Conservation (phyloP, 169 alveolate species). For the Plasmodium sp. region DNA sequence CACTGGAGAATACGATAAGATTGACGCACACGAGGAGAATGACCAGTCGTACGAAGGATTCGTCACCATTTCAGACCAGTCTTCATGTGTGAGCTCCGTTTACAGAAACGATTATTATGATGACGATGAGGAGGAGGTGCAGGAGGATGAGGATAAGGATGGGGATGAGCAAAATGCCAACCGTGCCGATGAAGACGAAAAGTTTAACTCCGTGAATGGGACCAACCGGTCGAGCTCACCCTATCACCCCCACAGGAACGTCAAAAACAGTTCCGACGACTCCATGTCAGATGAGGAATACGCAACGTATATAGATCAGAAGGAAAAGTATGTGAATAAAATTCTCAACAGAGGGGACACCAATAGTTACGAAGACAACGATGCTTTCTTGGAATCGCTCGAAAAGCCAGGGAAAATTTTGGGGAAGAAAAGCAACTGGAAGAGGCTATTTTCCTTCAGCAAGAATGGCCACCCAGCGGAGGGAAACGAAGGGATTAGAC, state of each 20-base stretch:
- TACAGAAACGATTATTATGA: conserved; percentile 16
- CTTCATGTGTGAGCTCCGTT: conserved; percentile 37
- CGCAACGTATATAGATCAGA: conserved; percentile 22
- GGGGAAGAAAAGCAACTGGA: background rate
- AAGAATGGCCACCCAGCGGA: background rate
- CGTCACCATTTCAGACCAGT: conserved; percentile 57
- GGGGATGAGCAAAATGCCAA: background rate
- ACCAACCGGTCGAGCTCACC: background rate
- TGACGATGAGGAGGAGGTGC: conserved; percentile 10
- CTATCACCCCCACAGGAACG: background rate
- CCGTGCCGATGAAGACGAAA: conserved; percentile 6
- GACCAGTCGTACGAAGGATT: conserved; percentile 42
- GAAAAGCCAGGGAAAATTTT: background rate
- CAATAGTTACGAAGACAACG: conserved; percentile 3
- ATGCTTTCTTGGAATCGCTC: background rate
- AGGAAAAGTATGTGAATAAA: conserved; percentile 33
- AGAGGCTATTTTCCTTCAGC: background rate
- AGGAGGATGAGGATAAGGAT: background rate
- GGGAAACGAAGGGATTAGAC: background rate
- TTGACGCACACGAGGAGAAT: background rate
- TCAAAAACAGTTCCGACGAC: conserved; percentile 1
- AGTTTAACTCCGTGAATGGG: background rate
- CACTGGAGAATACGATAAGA: background rate
- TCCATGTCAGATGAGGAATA: conserved; percentile 40
- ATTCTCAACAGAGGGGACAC: conserved; percentile 11